Evolutionary conservation across 148 eudicot genomes (phyloP), one percentile per base, ranked within the genome.

Genomic region (Drosera capensis): DNA sequence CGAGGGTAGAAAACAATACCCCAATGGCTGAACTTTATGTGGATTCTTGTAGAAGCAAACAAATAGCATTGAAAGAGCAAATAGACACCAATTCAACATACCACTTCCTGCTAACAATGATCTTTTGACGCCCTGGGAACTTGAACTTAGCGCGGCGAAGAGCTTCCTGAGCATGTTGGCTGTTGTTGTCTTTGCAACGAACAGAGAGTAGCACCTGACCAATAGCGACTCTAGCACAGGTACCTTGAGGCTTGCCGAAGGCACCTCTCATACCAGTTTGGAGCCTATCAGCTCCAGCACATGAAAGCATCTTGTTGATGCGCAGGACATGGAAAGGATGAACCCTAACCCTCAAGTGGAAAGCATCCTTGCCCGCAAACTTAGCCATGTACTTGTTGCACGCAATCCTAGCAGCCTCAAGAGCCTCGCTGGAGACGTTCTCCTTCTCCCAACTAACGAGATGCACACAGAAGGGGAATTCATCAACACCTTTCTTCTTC

Each of bases 401-500:
- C n/a, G 43, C 43, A 39, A 39, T 39, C 43, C 43, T 39, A 39
- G 43, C 43, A 6, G 43, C 43, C 7, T 39, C 43, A 17, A 39
- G 17, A 11, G 43, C 43, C 17, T 39, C 43, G 17, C 43, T 39
- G n/a, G 43, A 39, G 1, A 39, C 43, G 17, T 39, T 39, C 7
- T 39, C 43, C 43, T 39, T 39, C 43, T 39, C 43, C 43, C 43
- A 39, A 39, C 43, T 39, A 7, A 39, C 43, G 0, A 39, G 43
- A 20, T 39, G 43, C n/a, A 49, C 53, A 49, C 53, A 49, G 41
- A 31, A 49, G 22, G 53, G 53, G 53, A 49, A 49, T 21, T 49
- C 53, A 49, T 49, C 53, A 22, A 49, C 53, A 6, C 53, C 53
- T 17, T 49, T 49, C 41, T 31, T 49, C 13, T 49, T 49, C 53